phyloP scores from a whole-genome alignment of 2,329 filamentous ascomycete genomes.

The Beauveria asiatica region DNA sequence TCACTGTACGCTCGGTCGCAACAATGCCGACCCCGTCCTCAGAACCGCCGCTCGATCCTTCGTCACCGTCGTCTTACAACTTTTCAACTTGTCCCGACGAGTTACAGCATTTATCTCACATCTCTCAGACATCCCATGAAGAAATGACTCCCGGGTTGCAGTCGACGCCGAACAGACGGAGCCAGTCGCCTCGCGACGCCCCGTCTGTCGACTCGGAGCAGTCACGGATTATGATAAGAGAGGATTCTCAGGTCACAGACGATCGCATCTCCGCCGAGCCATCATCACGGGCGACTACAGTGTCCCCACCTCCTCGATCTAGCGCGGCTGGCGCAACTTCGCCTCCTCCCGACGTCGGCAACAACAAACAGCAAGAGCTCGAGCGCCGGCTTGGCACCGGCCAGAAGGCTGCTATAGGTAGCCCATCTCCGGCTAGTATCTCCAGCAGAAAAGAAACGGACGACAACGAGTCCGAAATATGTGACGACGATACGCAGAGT shows the following conservation, averaged over 20 bases:
- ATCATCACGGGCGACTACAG: slow-evolving; percentile 32
- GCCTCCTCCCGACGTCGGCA: slow-evolving; percentile 23
- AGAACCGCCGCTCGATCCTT: slow-evolving; percentile 29
- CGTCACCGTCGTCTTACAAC: slow-evolving; percentile 28
- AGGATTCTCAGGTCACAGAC: slow-evolving; percentile 20
- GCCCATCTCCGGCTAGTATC: not conserved
- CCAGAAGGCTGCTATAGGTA: not conserved
- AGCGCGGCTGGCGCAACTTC: slow-evolving; percentile 25
- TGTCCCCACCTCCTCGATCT: slow-evolving; percentile 34
- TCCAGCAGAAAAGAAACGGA: not conserved
- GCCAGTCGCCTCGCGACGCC: slow-evolving; percentile 1
- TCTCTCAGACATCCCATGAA: slow-evolving; percentile 19
- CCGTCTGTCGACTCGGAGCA: slow-evolving; percentile 5
- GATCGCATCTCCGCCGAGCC: slow-evolving; percentile 20
- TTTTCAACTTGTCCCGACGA: slow-evolving; percentile 39
- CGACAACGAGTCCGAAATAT: not conserved
- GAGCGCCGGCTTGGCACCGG: not conserved
- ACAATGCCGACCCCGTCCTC: slow-evolving; percentile 40
- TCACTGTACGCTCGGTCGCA: slow-evolving; percentile 7
- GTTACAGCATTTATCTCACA: slow-evolving; percentile 21
- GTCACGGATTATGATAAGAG: slow-evolving; percentile 15
- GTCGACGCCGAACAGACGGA: slow-evolving; percentile 8
- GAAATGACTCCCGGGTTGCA: slow-evolving; percentile 13
- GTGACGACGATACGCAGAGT: not conserved
- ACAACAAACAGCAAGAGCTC: slow-evolving; percentile 23